Evolutionary conservation across 805 yeast species (phyloP).

Genomic region (Blastobotrys mokoenaii): DNA sequence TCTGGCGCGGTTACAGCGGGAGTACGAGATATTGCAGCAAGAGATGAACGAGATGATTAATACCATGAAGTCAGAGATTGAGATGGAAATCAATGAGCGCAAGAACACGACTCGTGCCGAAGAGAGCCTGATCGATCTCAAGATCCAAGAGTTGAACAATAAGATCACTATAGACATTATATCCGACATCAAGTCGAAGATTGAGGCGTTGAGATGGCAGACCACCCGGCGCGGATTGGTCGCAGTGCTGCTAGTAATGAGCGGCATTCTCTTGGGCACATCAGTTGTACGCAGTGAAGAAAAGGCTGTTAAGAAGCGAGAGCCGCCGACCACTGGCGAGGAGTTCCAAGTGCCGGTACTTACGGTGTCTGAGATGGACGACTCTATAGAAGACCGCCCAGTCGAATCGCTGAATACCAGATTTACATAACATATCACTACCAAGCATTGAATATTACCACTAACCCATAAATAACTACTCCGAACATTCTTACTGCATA

Average conservation of each 20-base stretch:
- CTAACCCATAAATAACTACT: too few relatives aligned
- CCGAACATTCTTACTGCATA: too few relatives aligned
- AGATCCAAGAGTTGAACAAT: constrained; percentile 75
- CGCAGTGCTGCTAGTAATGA: constrained; percentile 60
- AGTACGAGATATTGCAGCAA: constrained; percentile 64
- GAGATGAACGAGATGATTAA: constrained; percentile 59
- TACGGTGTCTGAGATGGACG: constrained; percentile 22
- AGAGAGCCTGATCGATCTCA: constrained; percentile 57
- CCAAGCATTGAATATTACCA: too few relatives aligned
- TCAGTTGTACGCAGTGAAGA: constrained; percentile 27
- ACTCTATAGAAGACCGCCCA: constrained; percentile 26
- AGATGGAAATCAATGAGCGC: constrained; percentile 79
- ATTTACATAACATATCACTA: too few relatives aligned
- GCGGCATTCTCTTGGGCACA: constrained; percentile 49
- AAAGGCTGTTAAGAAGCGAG: constrained; percentile 16
- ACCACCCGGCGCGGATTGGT: constrained; percentile 81
- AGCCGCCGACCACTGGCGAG: constrained; percentile 11
- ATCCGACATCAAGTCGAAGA: constrained; percentile 75
- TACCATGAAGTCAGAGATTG: constrained; percentile 63
- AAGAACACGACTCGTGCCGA: constrained; percentile 74
- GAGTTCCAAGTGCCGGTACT: constrained; percentile 25
- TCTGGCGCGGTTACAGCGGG: constrained; percentile 62
- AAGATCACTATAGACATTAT: constrained; percentile 74
- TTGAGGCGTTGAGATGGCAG: constrained; percentile 88
- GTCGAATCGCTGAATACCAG: constrained; percentile 25